Conservation (phyloP, 176 grass and related monocot species). For the Phragmites australis region DNA sequence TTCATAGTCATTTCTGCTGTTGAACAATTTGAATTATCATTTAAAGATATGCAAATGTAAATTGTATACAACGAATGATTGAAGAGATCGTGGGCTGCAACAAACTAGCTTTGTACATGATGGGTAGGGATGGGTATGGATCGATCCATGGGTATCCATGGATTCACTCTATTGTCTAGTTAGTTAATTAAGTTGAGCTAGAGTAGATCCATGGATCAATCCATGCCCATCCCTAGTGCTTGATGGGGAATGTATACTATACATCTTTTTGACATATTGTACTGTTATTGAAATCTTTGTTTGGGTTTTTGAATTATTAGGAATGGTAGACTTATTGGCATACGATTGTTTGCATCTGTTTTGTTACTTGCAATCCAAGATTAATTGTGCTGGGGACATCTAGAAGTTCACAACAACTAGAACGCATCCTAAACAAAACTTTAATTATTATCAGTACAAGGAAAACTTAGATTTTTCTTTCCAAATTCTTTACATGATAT, state of each 20-base stretch:
- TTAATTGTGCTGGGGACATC: neutral
- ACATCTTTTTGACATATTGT: neutral
- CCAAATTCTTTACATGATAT: neutral
- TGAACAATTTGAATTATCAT: neutral
- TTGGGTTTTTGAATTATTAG: conserved; percentile 6
- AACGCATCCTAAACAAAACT: conserved; percentile 20
- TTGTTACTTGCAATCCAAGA: neutral
- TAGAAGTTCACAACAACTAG: neutral
- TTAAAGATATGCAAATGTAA: neutral
- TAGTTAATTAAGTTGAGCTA: too few species aligned
- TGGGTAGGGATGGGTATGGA: too few species aligned
- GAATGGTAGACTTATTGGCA: neutral
- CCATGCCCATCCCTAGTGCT: too few species aligned
- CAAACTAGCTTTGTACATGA: neutral
- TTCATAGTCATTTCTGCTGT: neutral
- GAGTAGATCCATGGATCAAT: too few species aligned
- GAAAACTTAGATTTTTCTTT: neutral
- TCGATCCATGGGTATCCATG: too few species aligned
- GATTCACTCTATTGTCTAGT: too few species aligned
- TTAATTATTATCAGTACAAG: neutral
- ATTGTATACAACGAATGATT: neutral
- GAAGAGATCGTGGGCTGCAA: conserved; percentile 5
- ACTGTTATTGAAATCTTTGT: neutral
- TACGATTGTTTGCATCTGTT: neutral
- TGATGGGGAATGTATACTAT: neutral